These are phyloP conservation scores for Blastocystis sp. DNA, from an alignment of 352 stramenopile genomes.

Conservation along the genomic window DNA sequence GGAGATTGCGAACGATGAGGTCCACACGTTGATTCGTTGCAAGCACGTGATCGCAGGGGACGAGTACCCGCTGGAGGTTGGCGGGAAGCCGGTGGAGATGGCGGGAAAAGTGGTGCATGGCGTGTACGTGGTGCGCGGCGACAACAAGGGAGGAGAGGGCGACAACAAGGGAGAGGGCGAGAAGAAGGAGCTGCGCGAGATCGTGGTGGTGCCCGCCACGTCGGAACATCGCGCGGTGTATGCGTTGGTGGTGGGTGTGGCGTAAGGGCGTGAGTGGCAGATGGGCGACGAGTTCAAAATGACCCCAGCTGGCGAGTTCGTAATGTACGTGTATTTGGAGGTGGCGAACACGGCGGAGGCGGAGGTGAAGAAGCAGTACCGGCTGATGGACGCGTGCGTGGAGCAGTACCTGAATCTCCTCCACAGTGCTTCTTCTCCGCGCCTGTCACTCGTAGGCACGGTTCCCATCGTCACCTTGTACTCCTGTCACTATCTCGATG, in stretches of 20 bases:
- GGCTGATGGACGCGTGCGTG: conserved; percentile 9
- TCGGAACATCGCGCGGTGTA: conserved; percentile 30
- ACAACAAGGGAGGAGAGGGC: conserved; percentile 8
- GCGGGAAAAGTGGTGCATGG: conserved; percentile 44
- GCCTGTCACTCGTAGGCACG: not conserved
- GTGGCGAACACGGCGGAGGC: not conserved
- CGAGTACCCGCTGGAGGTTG: conserved; percentile 25
- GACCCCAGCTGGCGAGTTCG: not conserved
- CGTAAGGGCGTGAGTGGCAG: not conserved
- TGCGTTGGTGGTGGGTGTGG: not conserved
- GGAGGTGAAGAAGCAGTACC: not conserved
- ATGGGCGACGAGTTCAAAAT: conserved; percentile 57
- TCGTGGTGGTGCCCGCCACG: conserved; percentile 39
- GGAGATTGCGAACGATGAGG: conserved; percentile 42
- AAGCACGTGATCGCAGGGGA: conserved; percentile 40
- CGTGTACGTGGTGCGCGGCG: conserved; percentile 29
- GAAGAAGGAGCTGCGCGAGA: conserved; percentile 44
- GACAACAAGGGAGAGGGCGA: not conserved
- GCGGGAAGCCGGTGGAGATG: not conserved
- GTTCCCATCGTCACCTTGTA: conserved; percentile 33
- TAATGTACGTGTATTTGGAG: conserved; percentile 39
- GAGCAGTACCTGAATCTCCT: not conserved
- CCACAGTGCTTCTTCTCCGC: not conserved
- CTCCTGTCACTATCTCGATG: conserved; percentile 33
- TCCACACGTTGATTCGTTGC: conserved; percentile 61